phyloP scores from a whole-genome alignment of 2,329 filamentous ascomycete genomes.

The Fusarium annulatum region DNA sequence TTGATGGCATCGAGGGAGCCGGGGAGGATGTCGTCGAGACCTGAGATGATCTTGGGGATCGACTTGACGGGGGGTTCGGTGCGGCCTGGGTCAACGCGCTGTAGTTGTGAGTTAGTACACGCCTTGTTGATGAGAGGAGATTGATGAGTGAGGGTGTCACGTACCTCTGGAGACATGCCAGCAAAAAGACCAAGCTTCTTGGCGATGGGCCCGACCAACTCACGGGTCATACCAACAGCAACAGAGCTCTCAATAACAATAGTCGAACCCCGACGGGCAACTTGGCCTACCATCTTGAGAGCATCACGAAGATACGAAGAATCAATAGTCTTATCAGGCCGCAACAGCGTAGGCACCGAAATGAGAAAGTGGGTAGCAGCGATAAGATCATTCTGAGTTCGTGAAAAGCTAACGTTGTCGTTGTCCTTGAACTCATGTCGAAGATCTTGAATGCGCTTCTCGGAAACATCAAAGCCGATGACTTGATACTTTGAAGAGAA shows the following conservation, averaged over 20 bases:
- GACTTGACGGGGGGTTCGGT: neutral
- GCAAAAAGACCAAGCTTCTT: neutral
- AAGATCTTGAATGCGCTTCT: neutral
- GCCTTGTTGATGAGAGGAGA: fast-evolving
- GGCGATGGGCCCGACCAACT: neutral
- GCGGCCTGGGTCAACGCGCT: neutral
- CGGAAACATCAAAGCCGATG: neutral
- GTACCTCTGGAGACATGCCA: neutral
- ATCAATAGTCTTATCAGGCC: neutral
- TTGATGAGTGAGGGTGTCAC: neutral
- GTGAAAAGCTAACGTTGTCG: neutral
- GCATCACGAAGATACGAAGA: neutral
- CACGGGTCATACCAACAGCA: neutral
- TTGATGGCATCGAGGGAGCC: neutral
- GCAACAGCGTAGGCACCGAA: neutral
- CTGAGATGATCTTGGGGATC: neutral
- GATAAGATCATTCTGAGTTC: neutral
- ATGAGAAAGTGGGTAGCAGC: neutral
- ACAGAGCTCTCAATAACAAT: neutral
- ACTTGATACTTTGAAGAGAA: neutral
- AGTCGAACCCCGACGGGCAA: neutral
- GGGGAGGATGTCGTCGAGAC: neutral
- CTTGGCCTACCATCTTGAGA: neutral
- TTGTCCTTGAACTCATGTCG: neutral
- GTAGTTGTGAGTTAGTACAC: neutral